A percentile compares a stretch with the other conserved stretches of the same genome.
Conservation (phyloP, 75 land plant genomes). For the Chamaecyparis obtusa region DNA sequence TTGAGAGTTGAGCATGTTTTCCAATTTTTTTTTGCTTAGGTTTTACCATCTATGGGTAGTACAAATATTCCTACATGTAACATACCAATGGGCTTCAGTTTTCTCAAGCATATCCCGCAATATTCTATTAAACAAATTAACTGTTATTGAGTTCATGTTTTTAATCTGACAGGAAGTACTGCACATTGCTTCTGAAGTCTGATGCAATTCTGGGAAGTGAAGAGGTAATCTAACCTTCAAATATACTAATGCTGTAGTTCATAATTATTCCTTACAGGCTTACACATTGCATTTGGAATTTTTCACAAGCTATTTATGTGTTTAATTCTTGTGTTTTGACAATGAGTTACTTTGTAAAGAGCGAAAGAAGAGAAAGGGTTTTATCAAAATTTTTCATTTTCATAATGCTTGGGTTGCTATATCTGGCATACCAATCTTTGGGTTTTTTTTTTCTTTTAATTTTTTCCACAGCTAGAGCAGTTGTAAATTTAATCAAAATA, state of each 20-base stretch:
- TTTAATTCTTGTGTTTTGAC: neutral
- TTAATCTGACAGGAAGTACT: constrained; percentile 60
- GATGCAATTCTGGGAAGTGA: constrained; percentile 18
- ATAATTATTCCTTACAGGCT: neutral
- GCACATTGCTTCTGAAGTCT: constrained; percentile 48
- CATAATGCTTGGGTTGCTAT: neutral
- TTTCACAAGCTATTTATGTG: neutral
- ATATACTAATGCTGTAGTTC: neutral
- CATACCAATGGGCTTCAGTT: neutral
- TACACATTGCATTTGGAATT: neutral
- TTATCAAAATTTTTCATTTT: neutral
- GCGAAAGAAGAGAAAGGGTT: neutral
- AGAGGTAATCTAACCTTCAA: constrained; percentile 22
- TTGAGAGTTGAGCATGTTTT: neutral
- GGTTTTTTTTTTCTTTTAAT: neutral
- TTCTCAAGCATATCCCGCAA: neutral
- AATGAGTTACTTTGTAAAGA: neutral
- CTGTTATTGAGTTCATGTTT: neutral
- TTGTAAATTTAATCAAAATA: neutral
- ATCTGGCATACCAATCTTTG: neutral
- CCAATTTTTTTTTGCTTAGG: neutral
- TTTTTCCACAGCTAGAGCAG: neutral
- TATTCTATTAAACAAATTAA: neutral
- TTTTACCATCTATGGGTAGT: neutral
- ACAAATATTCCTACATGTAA: neutral